Evolutionary conservation across 2,329 filamentous ascomycete genomes (phyloP).

Genomic region (Metarhizium brunneum): DNA sequence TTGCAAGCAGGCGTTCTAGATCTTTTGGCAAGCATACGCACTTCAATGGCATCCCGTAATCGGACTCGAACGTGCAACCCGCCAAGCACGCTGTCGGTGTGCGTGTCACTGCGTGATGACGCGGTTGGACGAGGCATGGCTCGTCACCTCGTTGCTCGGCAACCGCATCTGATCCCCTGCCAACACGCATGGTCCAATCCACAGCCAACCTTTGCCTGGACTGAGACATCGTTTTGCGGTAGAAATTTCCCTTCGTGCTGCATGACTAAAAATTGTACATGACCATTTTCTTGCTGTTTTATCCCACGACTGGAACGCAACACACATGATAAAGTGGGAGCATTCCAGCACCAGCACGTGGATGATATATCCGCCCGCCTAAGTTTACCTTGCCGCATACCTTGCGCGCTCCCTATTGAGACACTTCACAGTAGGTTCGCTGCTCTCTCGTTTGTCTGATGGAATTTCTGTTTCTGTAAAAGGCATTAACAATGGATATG

Average conservation of each 20-base stretch:
- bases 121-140: slow-evolving; percentile 17
- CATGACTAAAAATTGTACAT: not conserved
- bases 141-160: slow-evolving; percentile 13
- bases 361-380: not conserved
- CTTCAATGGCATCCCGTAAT: no score
- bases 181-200: not conserved
- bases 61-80: not conserved
- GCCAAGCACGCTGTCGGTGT: not conserved
- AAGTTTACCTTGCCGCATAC: slow-evolving; percentile 3
- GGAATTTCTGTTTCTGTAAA: not conserved
- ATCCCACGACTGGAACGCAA: not conserved
- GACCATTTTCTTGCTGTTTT: not conserved
- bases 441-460: not conserved
- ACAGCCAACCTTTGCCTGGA: not conserved
- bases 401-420: not conserved
- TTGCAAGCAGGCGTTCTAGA: no score
- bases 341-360: slow-evolving; percentile 3
- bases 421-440: not conserved
- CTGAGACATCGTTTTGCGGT: not conserved
- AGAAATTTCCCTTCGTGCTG: not conserved
- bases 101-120: slow-evolving; percentile 13
- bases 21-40: no score
- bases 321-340: not conserved
- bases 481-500: not conserved
- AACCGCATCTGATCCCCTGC: not conserved